Percentiles rank a stretch among this genome's conserved stretches.
These are phyloP conservation scores for Termitomyces sp. DNA, from an alignment of 768 basidiomycete genomes.

Conservation along the genomic window DNA sequence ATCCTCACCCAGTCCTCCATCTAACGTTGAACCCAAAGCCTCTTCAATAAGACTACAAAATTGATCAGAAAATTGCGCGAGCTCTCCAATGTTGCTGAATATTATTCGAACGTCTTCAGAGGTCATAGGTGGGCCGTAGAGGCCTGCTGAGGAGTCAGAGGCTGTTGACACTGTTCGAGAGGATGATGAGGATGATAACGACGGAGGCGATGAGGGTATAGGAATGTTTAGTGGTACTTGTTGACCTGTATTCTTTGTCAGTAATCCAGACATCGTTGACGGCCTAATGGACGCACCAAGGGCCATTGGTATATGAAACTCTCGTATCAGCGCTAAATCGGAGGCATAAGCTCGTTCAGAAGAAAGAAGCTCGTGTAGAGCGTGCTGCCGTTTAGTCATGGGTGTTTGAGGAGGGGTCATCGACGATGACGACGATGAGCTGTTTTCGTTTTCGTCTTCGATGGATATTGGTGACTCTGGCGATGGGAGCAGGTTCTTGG, in stretches of 20 bases:
- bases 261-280: background rate
- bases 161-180: conserved; percentile 45
- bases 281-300: conserved; percentile 42
- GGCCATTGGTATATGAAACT: conserved; percentile 75
- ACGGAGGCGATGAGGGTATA: conserved; percentile 35
- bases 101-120: conserved; percentile 63
- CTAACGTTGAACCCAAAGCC: conserved; percentile 57
- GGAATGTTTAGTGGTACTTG: conserved; percentile 17
- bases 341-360: conserved; percentile 79
- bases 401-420: conserved; percentile 19
- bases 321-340: conserved; percentile 74
- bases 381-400: conserved; percentile 70
- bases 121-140: conserved; percentile 56
- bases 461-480: conserved; percentile 24
- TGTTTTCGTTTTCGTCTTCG: conserved; percentile 18
- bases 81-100: conserved; percentile 71
- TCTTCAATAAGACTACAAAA: conserved; percentile 61
- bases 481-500: conserved; percentile 17
- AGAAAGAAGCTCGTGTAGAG: conserved; percentile 69
- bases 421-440: conserved; percentile 18
- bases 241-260: conserved; percentile 24
- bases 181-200: conserved; percentile 46
- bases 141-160: conserved; percentile 38
- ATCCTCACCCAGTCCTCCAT: conserved; percentile 65
- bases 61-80: conserved; percentile 65